phyloP scores from a whole-genome alignment of 352 stramenopile species.

The Phytophthora crassamura region DNA sequence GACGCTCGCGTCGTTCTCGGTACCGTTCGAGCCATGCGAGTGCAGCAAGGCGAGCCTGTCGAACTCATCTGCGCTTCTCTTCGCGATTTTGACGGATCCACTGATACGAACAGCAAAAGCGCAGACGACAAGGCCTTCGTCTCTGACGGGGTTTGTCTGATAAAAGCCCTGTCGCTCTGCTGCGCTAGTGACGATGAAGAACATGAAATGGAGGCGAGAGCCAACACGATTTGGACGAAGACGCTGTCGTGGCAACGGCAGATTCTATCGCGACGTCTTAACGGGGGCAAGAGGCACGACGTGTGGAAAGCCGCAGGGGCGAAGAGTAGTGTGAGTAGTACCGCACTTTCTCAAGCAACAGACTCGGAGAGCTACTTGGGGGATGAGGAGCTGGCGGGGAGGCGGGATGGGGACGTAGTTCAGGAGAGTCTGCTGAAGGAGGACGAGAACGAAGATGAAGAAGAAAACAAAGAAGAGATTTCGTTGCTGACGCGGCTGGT shows the following conservation, averaged over 20 bases:
- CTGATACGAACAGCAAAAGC: slow-evolving; percentile 10
- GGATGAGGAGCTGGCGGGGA: slow-evolving; percentile 59
- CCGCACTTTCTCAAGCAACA: background rate
- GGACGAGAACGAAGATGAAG: slow-evolving; percentile 5
- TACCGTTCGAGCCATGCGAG: slow-evolving; percentile 56
- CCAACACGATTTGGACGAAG: slow-evolving; percentile 24
- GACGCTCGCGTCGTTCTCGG: slow-evolving; percentile 66
- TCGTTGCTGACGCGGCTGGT: slow-evolving; percentile 24
- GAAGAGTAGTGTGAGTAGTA: slow-evolving; percentile 8
- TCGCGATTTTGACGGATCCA: slow-evolving; percentile 55
- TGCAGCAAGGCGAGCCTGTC: slow-evolving; percentile 61
- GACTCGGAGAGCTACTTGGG: no score
- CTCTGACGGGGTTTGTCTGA: slow-evolving; percentile 10
- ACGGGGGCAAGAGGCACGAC: slow-evolving; percentile 18
- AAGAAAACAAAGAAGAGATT: slow-evolving; percentile 38
- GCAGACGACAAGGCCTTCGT: slow-evolving; percentile 19
- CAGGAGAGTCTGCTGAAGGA: background rate
- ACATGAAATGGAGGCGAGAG: slow-evolving; percentile 31
- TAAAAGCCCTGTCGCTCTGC: slow-evolving; percentile 45
- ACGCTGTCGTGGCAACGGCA: slow-evolving; percentile 32
- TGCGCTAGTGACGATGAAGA: slow-evolving; percentile 54
- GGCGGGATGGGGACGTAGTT: slow-evolving; percentile 16
- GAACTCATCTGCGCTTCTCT: slow-evolving; percentile 56
- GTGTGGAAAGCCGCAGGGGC: slow-evolving; percentile 21
- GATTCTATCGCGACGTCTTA: slow-evolving; percentile 20